A percentile compares a stretch with the other conserved stretches of the same genome.
These are phyloP conservation scores for Cladosporium halotolerans DNA, from an alignment of 2,329 filamentous ascomycete genomes.

Conservation along the genomic window DNA sequence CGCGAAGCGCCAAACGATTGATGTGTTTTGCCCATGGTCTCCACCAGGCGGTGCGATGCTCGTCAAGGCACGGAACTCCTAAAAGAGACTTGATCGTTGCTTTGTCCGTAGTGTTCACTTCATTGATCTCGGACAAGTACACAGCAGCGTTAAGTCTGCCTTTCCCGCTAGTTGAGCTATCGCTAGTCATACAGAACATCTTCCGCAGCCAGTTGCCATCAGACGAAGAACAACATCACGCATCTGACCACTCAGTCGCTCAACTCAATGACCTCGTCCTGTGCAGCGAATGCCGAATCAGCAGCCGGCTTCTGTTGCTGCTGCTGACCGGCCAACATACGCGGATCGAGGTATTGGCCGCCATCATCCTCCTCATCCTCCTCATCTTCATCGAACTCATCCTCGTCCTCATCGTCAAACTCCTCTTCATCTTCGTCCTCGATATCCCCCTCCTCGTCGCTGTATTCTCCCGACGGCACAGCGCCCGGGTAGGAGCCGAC, in stretches of 20 bases:
- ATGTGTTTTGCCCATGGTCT: no score
- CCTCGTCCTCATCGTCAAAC: slow-evolving; percentile 13
- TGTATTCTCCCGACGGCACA: slow-evolving; percentile 10
- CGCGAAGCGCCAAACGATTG: no score
- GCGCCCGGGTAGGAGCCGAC: slow-evolving; percentile 10
- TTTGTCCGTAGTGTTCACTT: no score
- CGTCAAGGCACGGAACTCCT: no score
- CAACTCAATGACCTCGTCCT: slow-evolving; percentile 23
- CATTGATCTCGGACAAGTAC: no score
- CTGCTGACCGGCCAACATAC: slow-evolving; percentile 1
- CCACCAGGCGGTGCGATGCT: no score
- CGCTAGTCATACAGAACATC: no score
- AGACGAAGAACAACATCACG: no score
- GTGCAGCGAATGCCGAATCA: slow-evolving; percentile 15
- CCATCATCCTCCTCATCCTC: slow-evolving; percentile 16
- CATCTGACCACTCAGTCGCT: slow-evolving; percentile 19
- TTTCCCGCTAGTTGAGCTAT: no score
- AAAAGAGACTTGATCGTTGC: no score
- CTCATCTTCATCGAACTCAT: slow-evolving; percentile 15
- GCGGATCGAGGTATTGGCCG: slow-evolving; percentile 5
- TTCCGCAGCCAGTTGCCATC: no score
- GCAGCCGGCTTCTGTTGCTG: slow-evolving; percentile 13
- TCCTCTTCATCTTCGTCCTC: slow-evolving; percentile 13
- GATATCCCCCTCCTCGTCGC: slow-evolving; percentile 15
- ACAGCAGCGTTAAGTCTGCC: no score